phyloP scores from a whole-genome alignment of 306 rosid species.

The barrel medic (Medicago truncatula) region DNA sequence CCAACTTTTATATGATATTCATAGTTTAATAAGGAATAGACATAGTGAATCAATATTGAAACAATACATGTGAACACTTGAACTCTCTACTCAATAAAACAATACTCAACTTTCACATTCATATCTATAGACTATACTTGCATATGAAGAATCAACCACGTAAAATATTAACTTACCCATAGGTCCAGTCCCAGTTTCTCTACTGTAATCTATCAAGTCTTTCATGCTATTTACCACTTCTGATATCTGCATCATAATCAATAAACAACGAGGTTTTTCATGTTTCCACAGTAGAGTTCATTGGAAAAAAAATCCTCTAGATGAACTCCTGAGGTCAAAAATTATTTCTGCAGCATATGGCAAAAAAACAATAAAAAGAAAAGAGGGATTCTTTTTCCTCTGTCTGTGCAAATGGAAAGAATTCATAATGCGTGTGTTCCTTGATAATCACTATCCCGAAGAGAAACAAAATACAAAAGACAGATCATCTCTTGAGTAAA shows the following conservation, averaged over 20 bases:
- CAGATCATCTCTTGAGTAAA: constrained; percentile 23
- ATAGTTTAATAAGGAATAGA: background rate
- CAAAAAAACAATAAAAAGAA: background rate
- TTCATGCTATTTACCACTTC: constrained; percentile 99
- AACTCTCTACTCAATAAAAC: constrained; percentile 9
- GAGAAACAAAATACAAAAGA: background rate
- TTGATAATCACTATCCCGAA: background rate
- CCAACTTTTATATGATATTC: background rate
- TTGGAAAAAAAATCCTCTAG: background rate
- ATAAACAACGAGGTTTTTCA: constrained; percentile 31
- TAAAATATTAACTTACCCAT: constrained; percentile 72
- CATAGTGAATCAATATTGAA: constrained; percentile 9
- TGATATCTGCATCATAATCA: constrained; percentile 73
- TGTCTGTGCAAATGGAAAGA: constrained; percentile 34
- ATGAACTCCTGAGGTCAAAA: background rate
- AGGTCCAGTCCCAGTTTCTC: constrained; percentile 87
- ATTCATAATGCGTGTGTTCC: constrained; percentile 12
- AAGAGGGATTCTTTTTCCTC: background rate
- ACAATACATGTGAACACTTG: background rate
- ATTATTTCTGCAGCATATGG: constrained; percentile 6
- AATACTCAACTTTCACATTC: constrained; percentile 10
- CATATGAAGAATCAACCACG: constrained; percentile 24
- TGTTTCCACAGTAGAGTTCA: constrained; percentile 3
- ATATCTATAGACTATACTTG: constrained; percentile 4
- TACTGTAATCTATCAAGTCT: constrained; percentile 96